A percentile compares a stretch with the other conserved stretches of the same genome.
These are phyloP conservation scores for Plasmodium billcollinsi DNA, from an alignment of 169 alveolate species.

Conservation along the genomic window DNA sequence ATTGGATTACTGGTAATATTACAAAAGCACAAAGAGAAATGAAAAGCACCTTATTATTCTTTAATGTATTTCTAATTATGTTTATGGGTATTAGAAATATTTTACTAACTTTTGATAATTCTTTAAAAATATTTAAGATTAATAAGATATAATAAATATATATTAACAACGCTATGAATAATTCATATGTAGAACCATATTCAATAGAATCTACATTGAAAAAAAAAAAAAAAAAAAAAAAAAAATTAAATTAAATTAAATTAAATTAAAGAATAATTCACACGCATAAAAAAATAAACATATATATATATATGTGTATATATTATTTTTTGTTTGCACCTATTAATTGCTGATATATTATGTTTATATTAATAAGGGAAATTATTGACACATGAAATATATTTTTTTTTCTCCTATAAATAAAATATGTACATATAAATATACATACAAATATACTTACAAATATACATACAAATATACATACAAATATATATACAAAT, in stretches of 20 bases:
- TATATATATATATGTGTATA: not conserved
- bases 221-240: not conserved
- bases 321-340: slow-evolving; percentile 5
- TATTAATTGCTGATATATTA: slow-evolving; percentile 49
- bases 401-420: slow-evolving; percentile 20
- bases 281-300: not conserved
- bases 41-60: slow-evolving; percentile 14
- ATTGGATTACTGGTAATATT: slow-evolving; percentile 14
- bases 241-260: too few relatives aligned
- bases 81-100: slow-evolving; percentile 26
- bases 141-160: slow-evolving; percentile 27
- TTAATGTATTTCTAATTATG: slow-evolving; percentile 18
- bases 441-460: slow-evolving; percentile 1
- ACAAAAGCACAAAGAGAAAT: slow-evolving; percentile 29
- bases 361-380: slow-evolving; percentile 6
- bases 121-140: slow-evolving; percentile 14
- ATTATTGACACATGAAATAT: slow-evolving; percentile 6
- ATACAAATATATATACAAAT: not conserved
- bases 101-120: slow-evolving; percentile 7
- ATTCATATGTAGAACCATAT: slow-evolving; percentile 18
- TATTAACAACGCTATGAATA: slow-evolving; percentile 8
- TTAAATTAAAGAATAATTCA: not conserved
- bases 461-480: not conserved
- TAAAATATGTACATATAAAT: not conserved
- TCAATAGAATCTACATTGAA: slow-evolving; percentile 17